Base-by-base conservation (phyloP, 1,139 yeast species). In the Blastobotrys illinoisensis region DNA sequence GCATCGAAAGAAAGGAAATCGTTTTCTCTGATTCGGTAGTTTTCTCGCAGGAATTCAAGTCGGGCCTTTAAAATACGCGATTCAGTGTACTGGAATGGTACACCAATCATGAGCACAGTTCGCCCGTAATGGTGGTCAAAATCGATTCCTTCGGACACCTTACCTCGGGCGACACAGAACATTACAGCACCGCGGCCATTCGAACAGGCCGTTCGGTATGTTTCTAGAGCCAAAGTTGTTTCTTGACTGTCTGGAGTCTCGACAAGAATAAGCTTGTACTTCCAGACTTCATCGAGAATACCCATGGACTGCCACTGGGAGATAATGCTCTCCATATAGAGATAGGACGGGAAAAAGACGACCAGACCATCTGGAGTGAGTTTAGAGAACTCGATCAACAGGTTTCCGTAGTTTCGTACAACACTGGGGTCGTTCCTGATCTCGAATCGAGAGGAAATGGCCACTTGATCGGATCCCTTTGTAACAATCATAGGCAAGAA, bases 211-310 rank as follows among this genome's bases (percentile, higher is more conserved):
- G 91, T 88, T 64, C 99, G 78, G 68, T 91, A 93, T 0, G 99
- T 93, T 63, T 95, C 99, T 60, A 93, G 74, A 0, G 99, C 99
- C 59, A 93, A 73, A 1, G 97, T 86, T 0, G 99, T 93, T 70
- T 95, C 99, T 70, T 95, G 99, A 0, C 97, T 96, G 79, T 93
- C 99, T 0, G 99, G 99, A 0, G 99, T 93, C 71, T 93, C 99
- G n/a, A 95, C 98, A 47, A 93, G 74, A 62, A 93, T 91, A 61
- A 93, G 77, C 68, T 93, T 93, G 69, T 93, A 90, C 70, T 93
- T 91, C 99, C 99, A 95, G 11, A 95, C 98, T 69, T 95, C 98
- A 70, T 93, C 99, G 62, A 93, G 74, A 46, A 93, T 93, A 51
- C 99, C 98, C 97, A 93, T 93, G 20, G 84, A 84, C 71, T 93